Conservation (phyloP, 768 basidiomycete genomes). For the Tricholoma hemisulphureum region DNA sequence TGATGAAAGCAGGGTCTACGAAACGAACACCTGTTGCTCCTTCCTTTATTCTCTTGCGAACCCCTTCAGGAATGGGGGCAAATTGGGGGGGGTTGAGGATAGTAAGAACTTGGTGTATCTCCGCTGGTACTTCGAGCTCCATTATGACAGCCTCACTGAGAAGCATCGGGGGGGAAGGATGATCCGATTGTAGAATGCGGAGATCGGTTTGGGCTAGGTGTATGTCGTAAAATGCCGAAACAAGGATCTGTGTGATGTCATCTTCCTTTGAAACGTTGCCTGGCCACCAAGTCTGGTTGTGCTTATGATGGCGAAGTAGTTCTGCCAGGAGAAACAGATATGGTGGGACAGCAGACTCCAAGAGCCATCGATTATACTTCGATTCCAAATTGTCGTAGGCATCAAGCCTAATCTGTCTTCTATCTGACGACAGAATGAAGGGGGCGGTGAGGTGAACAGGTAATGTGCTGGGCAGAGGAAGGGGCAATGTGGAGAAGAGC, state of each 20-base stretch:
- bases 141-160: conserved; percentile 1
- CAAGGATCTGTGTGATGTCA: conserved; percentile 4
- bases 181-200: conserved; percentile 2
- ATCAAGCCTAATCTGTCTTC: conserved; percentile 44
- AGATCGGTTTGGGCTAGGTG: background rate
- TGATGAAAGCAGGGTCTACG: conserved; percentile 28
- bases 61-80: conserved; percentile 18
- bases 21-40: conserved; percentile 18
- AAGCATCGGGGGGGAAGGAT: background rate
- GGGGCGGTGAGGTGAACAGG: conserved; percentile 48
- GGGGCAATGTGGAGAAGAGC: conserved; percentile 47
- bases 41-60: conserved; percentile 12
- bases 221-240: conserved; percentile 4
- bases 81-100: conserved; percentile 15
- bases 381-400: conserved; percentile 32
- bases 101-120: conserved; percentile 21
- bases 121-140: background rate
- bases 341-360: conserved; percentile 32
- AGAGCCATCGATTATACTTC: conserved; percentile 43
- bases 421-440: conserved; percentile 46
- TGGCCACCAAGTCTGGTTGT: conserved; percentile 38
- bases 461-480: conserved; percentile 37
- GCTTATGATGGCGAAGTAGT: conserved; percentile 18
- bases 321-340: conserved; percentile 40
- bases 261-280: conserved; percentile 19